These are phyloP conservation scores for Cryoendolithus antarcticus DNA, from an alignment of 2,329 filamentous ascomycete species.

Conservation along the genomic window DNA sequence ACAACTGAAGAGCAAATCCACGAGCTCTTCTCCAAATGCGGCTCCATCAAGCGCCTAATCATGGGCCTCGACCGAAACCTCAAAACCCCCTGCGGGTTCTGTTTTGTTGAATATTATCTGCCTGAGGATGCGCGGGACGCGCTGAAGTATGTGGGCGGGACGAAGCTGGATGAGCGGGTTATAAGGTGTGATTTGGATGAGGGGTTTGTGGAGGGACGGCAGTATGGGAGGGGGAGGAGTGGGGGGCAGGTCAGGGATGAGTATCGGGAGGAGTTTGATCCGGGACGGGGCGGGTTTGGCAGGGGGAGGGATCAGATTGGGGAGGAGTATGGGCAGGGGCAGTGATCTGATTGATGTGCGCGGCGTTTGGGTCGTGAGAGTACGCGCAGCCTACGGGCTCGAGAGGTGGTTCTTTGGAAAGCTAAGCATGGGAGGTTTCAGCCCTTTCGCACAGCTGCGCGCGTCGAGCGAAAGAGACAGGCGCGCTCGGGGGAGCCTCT, in stretches of 20 bases:
- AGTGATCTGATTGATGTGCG: slow-evolving; percentile 3
- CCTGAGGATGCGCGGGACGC: slow-evolving; percentile 95
- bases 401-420: too few species aligned
- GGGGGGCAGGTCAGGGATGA: slow-evolving; percentile 96
- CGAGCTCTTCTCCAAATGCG: slow-evolving; percentile 54
- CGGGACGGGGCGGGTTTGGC: slow-evolving; percentile 74
- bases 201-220: slow-evolving; percentile 87
- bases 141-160: slow-evolving; percentile 96
- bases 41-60: slow-evolving; percentile 93
- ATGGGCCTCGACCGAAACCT: slow-evolving; percentile 96
- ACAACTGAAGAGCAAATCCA: slow-evolving; percentile 99
- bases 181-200: slow-evolving; percentile 93
- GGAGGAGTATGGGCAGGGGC: slow-evolving; percentile 18
- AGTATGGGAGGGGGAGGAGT: slow-evolving; percentile 88
- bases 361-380: too few species aligned
- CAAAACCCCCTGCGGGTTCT: slow-evolving; percentile 98
- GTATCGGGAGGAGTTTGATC: slow-evolving; percentile 93
- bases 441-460: too few species aligned
- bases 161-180: slow-evolving; percentile 93
- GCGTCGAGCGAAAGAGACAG: too few species aligned
- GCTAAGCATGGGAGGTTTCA: too few species aligned
- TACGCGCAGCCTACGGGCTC: too few species aligned
- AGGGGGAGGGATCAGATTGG: slow-evolving; percentile 31
- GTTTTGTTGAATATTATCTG: slow-evolving; percentile 98
- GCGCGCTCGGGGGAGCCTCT: too few species aligned